Evolutionary conservation across 1,284 basidiomycete species (phyloP), one percentile per base, ranked within the genome.

Genomic region (Xanthoconium separans): DNA sequence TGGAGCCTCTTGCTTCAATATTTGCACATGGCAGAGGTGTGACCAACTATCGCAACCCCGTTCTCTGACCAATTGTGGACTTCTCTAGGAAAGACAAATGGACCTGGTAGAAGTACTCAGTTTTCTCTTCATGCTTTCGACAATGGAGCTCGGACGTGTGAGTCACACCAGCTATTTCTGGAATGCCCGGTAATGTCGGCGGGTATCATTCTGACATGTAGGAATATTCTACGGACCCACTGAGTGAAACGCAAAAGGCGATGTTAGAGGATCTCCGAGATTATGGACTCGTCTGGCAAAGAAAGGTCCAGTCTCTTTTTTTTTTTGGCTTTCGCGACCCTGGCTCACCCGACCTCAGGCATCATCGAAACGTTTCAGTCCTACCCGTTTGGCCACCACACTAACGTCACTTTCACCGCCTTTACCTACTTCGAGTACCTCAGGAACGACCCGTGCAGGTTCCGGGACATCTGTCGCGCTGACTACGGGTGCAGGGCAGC

Each of bases 1-100:
- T 99, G 97, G 97, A 91, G 94, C 68, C 77, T 99, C 40, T 75
- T 99, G 51, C 79, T 98, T 41, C 92, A 95, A 63, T 99, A 98
- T 71, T 74, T 95, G 47, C 80, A 84, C 59, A 83, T 91, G 76
- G 84, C 87, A 22, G 88, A 91, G 75, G 91, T 92, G 65, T 58
- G 77, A 55, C 44, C 22, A 44, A 51, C 43, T 36, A 27, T 48
- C 49, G 48, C 9, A 8, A 9, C 44, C 27, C 44, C 48, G n/a
- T 52, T 52, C 22, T 24, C 39, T 58, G 36, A 57, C 12, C 2
- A 1, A 22, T 43, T 47, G 24, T 33, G 30, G 1, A 18, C 27
- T 11, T 9, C 30, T 20, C 31, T 60, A 95, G 91, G 85, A 89
- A 72, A 79, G 88, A 50, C 82, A 86, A 61, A 91, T 96, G 85